Evolutionary conservation across 78 protist genomes (phyloP).

Genomic region (Isochrysis galbana): DNA sequence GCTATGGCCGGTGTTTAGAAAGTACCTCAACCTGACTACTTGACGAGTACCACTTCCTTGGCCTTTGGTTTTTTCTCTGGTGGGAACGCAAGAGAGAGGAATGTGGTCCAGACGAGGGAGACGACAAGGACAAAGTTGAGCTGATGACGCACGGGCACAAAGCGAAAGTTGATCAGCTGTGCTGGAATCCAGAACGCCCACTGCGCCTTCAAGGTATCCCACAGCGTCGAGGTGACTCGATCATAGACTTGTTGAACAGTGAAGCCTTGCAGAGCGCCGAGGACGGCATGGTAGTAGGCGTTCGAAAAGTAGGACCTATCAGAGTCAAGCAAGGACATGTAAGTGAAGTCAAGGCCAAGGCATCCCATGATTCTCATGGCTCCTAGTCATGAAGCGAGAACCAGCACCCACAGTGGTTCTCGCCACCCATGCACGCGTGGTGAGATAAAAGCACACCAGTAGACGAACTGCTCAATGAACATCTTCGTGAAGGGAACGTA

Average conservation of each 20-base stretch:
- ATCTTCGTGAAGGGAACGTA: not conserved
- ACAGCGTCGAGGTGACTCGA: not conserved
- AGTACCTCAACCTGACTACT: too few species aligned
- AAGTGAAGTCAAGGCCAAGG: too few species aligned
- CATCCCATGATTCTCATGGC: too few species aligned
- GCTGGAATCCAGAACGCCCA: slow-evolving; percentile 37
- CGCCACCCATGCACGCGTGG: too few species aligned
- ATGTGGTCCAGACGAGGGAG: slow-evolving; percentile 4
- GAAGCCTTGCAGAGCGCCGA: slow-evolving; percentile 32
- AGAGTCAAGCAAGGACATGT: too few species aligned
- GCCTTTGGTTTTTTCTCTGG: not conserved
- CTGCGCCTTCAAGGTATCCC: slow-evolving; percentile 35
- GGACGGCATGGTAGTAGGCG: slow-evolving; percentile 42
- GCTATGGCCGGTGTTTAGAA: too few species aligned
- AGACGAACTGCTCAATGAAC: not conserved
- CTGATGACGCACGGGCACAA: slow-evolving; percentile 24
- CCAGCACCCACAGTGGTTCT: too few species aligned
- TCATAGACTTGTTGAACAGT: not conserved
- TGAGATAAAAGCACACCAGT: too few species aligned
- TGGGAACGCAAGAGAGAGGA: slow-evolving; percentile 9
- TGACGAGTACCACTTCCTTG: too few species aligned
- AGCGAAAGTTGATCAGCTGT: slow-evolving; percentile 27
- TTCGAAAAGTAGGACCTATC: slow-evolving; percentile 6
- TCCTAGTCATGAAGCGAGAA: too few species aligned
- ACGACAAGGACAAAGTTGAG: slow-evolving; percentile 44